These are phyloP conservation scores for Fusarium oligoseptatum DNA, from an alignment of 2,329 filamentous ascomycete species.

Conservation along the genomic window DNA sequence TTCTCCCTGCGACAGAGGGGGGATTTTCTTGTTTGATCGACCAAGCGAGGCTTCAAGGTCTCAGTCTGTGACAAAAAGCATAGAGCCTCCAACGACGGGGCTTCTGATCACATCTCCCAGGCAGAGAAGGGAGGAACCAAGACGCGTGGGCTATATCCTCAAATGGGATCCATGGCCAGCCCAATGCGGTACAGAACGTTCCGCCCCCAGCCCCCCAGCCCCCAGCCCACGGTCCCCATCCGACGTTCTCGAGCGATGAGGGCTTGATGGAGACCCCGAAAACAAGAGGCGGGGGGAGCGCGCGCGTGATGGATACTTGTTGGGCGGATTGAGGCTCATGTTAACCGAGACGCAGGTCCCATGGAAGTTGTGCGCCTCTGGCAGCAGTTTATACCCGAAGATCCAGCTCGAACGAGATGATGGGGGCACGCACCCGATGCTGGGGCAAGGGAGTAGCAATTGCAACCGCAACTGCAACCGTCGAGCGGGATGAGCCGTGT, in stretches of 20 bases:
- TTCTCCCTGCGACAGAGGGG: conserved; percentile 20
- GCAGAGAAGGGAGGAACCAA: conserved; percentile 6
- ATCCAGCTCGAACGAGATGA: background rate
- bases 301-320: conserved; percentile 1
- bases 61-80: conserved; percentile 21
- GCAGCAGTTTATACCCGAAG: conserved; percentile 18
- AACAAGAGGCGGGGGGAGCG: conserved; percentile 13
- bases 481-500: conserved; percentile 21
- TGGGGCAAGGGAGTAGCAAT: conserved; percentile 6
- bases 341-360: conserved; percentile 26
- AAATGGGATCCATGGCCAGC: background rate
- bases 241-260: conserved; percentile 30
- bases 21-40: conserved; percentile 19
- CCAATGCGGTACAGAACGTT: conserved; percentile 10
- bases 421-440: background rate
- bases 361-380: conserved; percentile 16
- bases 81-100: conserved; percentile 25
- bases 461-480: conserved; percentile 20
- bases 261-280: conserved; percentile 32
- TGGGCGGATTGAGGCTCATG: conserved; percentile 10
- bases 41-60: conserved; percentile 16
- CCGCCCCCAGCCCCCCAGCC: conserved; percentile 11
- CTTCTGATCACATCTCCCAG: conserved; percentile 21
- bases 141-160: background rate
- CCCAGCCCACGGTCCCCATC: conserved; percentile 7